These are phyloP conservation scores for Aspergillus ruber DNA, from an alignment of 2,329 filamentous ascomycete genomes.

Conservation along the genomic window DNA sequence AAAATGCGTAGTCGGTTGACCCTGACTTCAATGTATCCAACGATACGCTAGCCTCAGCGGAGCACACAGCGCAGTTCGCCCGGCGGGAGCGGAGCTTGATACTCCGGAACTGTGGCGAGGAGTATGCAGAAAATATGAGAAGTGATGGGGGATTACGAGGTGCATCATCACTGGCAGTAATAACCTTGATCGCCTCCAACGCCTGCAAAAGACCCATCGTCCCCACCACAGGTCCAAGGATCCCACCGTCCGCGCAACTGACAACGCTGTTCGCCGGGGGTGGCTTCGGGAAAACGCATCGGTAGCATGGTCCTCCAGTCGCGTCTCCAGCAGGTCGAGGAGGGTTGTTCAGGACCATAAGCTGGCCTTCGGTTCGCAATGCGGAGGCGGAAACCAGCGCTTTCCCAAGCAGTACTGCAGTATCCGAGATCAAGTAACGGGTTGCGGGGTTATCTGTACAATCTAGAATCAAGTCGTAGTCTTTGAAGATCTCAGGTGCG, in stretches of 20 bases:
- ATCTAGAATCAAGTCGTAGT: slow-evolving; percentile 82
- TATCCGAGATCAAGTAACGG: slow-evolving; percentile 87
- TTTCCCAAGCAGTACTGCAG: slow-evolving; percentile 71
- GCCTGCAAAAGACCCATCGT: slow-evolving; percentile 91
- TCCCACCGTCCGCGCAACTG: slow-evolving; percentile 86
- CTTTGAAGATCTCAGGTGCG: slow-evolving; percentile 57
- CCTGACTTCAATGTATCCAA: slow-evolving; percentile 56
- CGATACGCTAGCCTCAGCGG: slow-evolving; percentile 56
- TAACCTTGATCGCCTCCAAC: slow-evolving; percentile 78
- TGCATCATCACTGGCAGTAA: slow-evolving; percentile 36
- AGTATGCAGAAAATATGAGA: slow-evolving; percentile 41
- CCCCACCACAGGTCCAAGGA: slow-evolving; percentile 86
- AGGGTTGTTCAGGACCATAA: slow-evolving; percentile 81
- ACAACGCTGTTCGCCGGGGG: slow-evolving; percentile 76
- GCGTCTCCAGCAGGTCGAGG: slow-evolving; percentile 53
- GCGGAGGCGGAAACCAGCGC: slow-evolving; percentile 85
- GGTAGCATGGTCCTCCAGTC: slow-evolving; percentile 75
- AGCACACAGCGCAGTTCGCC: slow-evolving; percentile 70
- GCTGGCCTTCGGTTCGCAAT: slow-evolving; percentile 79
- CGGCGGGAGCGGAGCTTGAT: slow-evolving; percentile 67
- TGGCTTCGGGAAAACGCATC: slow-evolving; percentile 84
- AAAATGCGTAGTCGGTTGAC: slow-evolving; percentile 74
- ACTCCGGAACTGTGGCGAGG: slow-evolving; percentile 56
- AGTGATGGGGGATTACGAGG: slow-evolving; percentile 29
- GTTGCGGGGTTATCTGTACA: slow-evolving; percentile 92